A percentile compares a stretch with the other conserved stretches of the same genome.
Evolutionary conservation across 2,329 filamentous ascomycete genomes (phyloP).

Genomic region (Madurella mycetomatis): DNA sequence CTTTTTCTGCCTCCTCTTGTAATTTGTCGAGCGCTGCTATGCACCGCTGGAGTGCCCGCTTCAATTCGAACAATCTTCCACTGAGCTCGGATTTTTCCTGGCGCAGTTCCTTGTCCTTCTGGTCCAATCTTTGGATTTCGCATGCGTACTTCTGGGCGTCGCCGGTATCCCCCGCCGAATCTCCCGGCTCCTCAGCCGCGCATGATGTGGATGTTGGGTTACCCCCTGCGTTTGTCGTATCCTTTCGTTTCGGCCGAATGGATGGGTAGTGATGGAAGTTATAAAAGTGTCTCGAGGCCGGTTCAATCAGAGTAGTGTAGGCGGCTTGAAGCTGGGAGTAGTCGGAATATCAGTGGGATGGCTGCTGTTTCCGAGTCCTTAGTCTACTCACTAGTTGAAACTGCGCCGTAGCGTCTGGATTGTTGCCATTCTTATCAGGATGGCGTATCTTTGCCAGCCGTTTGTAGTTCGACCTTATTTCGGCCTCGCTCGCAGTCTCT

Average conservation of each 20-base stretch:
- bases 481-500: conserved; percentile 8
- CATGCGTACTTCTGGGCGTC: background rate
- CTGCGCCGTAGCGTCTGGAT: conserved; percentile 24
- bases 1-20: background rate
- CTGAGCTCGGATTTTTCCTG: background rate
- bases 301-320: conserved; percentile 22
- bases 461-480: conserved; percentile 22
- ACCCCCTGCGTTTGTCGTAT: background rate
- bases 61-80: background rate
- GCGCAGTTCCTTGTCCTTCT: background rate
- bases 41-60: background rate
- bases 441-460: conserved; percentile 24
- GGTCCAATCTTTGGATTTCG: background rate
- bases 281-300: conserved; percentile 10
- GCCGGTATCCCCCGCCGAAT: background rate
- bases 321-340: conserved; percentile 21
- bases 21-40: background rate
- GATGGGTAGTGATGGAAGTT: conserved; percentile 3
- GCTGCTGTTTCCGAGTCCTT: background rate
- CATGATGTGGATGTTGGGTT: background rate
- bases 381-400: conserved; percentile 22
- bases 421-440: conserved; percentile 25
- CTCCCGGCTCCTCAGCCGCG: background rate
- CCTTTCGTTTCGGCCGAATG: background rate
- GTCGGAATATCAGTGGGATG: background rate